Conservation (phyloP, 2,329 filamentous ascomycete genomes). For the Acephala macrosclerotiorum region DNA sequence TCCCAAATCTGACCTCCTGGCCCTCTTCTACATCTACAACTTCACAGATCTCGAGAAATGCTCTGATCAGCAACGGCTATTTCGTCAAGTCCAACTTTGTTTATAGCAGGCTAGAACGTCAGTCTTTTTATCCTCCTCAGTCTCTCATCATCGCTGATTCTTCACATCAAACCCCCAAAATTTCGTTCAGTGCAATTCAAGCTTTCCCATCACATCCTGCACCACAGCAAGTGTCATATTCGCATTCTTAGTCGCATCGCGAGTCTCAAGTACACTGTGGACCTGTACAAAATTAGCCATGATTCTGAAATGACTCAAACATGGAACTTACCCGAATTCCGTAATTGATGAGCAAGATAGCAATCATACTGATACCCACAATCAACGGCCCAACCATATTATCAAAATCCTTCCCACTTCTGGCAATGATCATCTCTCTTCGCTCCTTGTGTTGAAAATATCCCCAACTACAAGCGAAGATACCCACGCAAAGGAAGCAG, state of each 20-base stretch:
- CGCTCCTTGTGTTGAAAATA: conserved; percentile 82
- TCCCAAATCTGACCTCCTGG: no score
- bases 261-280: neutral
- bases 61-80: no score
- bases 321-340: conserved; percentile 69
- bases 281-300: neutral
- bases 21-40: no score
- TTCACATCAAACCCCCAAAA: neutral
- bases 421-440: conserved; percentile 78
- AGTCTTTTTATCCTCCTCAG: neutral
- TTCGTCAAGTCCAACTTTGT: no score
- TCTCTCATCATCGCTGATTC: neutral
- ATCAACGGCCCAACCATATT: conserved; percentile 85
- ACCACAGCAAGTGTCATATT: neutral
- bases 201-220: neutral
- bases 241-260: neutral
- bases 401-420: conserved; percentile 94
- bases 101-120: neutral
- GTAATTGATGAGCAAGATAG: conserved; percentile 82
- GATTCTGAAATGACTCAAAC: neutral
- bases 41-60: no score
- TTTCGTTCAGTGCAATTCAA: neutral
- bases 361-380: conserved; percentile 79
- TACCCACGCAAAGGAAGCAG: conserved; percentile 80
- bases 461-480: conserved; percentile 88